Evolutionary conservation across 2,329 filamentous ascomycete species (phyloP).

Genomic region (Penicillium nordicum): DNA sequence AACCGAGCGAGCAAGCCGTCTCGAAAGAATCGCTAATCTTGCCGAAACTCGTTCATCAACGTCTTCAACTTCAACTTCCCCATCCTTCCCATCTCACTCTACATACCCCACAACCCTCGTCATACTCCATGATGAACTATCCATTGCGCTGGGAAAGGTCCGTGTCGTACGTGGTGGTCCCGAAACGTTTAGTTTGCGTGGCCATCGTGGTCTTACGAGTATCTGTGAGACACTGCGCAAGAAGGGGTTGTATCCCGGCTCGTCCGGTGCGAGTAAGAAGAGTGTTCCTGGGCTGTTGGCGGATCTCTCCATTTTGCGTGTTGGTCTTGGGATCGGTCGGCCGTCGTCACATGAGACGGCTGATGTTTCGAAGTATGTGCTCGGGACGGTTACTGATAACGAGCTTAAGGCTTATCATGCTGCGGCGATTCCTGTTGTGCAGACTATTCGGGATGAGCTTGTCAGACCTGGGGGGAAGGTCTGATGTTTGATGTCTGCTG

Average conservation of each 20-base stretch:
- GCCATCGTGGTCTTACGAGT: conserved; percentile 74
- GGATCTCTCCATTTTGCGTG: conserved; percentile 50
- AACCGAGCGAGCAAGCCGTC: conserved; percentile 11
- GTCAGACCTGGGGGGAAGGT: conserved; percentile 15
- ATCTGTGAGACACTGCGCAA: conserved; percentile 54
- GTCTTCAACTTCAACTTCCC: background rate
- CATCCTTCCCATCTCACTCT: background rate
- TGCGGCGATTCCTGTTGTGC: conserved; percentile 49
- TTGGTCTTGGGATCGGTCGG: conserved; percentile 85
- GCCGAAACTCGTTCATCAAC: background rate
- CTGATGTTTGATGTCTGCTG: background rate
- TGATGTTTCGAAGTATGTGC: conserved; percentile 73
- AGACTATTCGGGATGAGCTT: conserved; percentile 51
- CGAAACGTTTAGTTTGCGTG: conserved; percentile 56
- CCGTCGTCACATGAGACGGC: conserved; percentile 63
- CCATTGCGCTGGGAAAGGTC: conserved; percentile 66
- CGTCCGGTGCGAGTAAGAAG: conserved; percentile 21
- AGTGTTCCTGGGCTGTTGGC: background rate
- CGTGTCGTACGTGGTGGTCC: conserved; percentile 59
- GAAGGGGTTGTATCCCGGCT: conserved; percentile 33
- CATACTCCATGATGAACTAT: conserved; percentile 85
- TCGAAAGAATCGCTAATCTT: background rate
- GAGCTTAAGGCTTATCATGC: conserved; percentile 53
- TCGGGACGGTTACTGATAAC: conserved; percentile 60
- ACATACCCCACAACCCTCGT: conserved; percentile 53